Conservation (phyloP, 768 basidiomycete genomes). For the Terana coerulea region DNA sequence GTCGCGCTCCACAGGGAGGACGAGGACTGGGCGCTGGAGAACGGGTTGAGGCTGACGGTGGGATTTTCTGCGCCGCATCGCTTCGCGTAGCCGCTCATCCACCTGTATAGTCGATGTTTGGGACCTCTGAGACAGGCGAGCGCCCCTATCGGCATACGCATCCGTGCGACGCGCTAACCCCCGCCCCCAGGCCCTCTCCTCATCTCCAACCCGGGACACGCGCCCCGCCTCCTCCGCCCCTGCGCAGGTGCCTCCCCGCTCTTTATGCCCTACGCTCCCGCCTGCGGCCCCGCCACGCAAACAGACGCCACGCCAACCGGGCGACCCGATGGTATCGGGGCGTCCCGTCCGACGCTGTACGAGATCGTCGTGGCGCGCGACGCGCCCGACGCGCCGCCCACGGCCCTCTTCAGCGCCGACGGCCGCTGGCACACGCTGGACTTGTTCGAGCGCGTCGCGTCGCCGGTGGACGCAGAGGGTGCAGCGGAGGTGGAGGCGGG, state of each 20-base stretch:
- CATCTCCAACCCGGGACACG: neutral
- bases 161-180: too few relatives aligned
- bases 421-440: conserved; percentile 19
- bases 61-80: neutral
- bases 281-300: neutral
- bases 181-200: neutral
- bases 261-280: conserved; percentile 6
- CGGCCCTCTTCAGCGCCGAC: conserved; percentile 13
- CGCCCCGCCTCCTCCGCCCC: conserved; percentile 9
- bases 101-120: conserved; percentile 11
- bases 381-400: conserved; percentile 18
- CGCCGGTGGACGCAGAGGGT: neutral
- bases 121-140: conserved; percentile 14
- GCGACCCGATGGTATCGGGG: too few relatives aligned
- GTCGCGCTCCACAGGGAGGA: conserved; percentile 17
- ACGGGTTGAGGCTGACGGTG: conserved; percentile 10
- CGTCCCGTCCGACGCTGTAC: conserved; percentile 6
- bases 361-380: conserved; percentile 9
- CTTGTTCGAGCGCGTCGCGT: conserved; percentile 17
- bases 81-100: neutral
- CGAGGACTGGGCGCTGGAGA: conserved; percentile 14
- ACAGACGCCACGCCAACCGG: neutral
- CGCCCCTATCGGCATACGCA: neutral
- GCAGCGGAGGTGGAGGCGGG: conserved; percentile 12
- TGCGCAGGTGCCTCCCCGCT: conserved; percentile 6